Evolutionary conservation across 2,329 filamentous ascomycete species (phyloP).

Genomic region (Aspergillus clavatus): DNA sequence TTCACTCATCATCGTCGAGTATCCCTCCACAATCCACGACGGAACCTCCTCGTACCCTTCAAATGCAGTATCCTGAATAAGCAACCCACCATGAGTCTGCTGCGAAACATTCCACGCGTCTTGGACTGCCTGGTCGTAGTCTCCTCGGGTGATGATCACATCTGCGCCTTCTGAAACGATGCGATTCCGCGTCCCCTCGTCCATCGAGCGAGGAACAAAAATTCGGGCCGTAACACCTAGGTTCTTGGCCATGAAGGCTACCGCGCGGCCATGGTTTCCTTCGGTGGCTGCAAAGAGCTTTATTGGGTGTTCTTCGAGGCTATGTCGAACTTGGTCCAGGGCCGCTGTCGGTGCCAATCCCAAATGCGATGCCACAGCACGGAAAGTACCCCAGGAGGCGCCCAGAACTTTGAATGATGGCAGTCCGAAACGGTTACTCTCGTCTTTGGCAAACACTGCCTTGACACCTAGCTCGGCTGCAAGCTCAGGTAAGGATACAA

Average conservation of each 20-base stretch:
- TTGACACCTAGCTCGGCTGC: constrained; percentile 55
- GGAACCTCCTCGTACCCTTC: constrained; percentile 63
- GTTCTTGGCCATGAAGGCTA: constrained; percentile 62
- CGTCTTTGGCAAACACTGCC: constrained; percentile 64
- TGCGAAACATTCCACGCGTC: constrained; percentile 43
- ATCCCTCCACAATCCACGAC: constrained; percentile 72
- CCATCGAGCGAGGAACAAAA: constrained; percentile 59
- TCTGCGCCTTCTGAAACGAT: constrained; percentile 61
- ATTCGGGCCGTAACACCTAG: constrained; percentile 55
- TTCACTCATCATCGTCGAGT: constrained; percentile 67
- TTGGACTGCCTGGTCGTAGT: constrained; percentile 61
- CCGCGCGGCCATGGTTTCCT: constrained; percentile 71
- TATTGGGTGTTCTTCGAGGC: constrained; percentile 30
- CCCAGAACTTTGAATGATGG: constrained; percentile 78
- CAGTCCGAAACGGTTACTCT: constrained; percentile 62
- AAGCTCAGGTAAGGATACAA: constrained; percentile 51
- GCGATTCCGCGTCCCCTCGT: constrained; percentile 47
- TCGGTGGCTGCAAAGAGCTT: constrained; percentile 63
- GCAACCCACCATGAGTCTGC: constrained; percentile 40
- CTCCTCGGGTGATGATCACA: constrained; percentile 52
- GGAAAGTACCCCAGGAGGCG: constrained; percentile 67
- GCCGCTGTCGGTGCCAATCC: constrained; percentile 40
- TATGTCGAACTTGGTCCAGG: constrained; percentile 42
- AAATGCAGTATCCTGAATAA: constrained; percentile 67
- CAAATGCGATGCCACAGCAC: constrained; percentile 49